A percentile compares a stretch with the other conserved stretches of the same genome.
Conservation (phyloP, 176 grass and related monocot genomes). For the Dendrocalamus sinicus region DNA sequence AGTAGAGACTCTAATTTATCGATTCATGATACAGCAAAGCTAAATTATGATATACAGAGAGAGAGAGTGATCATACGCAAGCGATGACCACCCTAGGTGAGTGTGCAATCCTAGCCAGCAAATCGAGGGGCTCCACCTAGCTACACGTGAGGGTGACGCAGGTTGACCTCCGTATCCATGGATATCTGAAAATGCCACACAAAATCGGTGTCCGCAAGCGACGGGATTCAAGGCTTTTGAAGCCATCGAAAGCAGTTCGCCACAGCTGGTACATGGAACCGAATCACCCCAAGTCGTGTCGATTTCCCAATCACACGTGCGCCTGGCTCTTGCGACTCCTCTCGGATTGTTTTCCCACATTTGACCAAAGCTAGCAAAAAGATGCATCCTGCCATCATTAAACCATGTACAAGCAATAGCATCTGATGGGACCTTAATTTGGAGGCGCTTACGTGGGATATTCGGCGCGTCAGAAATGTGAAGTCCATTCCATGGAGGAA, state of each 20-base stretch:
- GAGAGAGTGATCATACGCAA: no score
- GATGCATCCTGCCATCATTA: neutral
- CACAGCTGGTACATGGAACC: neutral
- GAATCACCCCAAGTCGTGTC: conserved; percentile 13
- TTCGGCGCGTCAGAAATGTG: neutral
- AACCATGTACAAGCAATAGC: neutral
- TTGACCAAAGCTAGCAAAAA: neutral
- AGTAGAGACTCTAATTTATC: no score
- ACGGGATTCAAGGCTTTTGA: neutral
- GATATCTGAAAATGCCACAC: neutral
- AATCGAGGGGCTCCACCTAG: neutral
- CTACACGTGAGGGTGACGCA: neutral
- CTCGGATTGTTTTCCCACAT: neutral
- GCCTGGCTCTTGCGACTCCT: neutral
- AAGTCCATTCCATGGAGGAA: neutral
- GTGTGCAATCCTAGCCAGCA: no score
- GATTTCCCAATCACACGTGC: conserved; percentile 20
- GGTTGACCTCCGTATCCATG: neutral
- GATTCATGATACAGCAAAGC: no score
- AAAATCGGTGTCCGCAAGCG: neutral
- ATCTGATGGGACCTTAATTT: neutral
- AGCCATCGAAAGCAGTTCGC: neutral
- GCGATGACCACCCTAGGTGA: no score
- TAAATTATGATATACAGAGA: no score
- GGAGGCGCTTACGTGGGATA: neutral